phyloP scores from a whole-genome alignment of 176 grass and related monocot species.

The Pontederia crassipes region DNA sequence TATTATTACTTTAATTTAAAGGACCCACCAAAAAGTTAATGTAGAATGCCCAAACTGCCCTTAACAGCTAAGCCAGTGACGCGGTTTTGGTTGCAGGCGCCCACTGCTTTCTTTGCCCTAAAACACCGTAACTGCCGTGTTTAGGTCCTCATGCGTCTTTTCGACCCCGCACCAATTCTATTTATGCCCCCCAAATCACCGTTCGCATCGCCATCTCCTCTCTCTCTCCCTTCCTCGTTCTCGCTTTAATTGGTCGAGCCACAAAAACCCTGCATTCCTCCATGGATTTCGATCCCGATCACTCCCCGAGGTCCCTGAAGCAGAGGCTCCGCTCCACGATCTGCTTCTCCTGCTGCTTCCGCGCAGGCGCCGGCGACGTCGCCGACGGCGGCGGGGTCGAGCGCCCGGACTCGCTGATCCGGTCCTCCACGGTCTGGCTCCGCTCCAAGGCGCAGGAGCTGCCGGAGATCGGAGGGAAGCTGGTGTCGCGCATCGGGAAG shows the following conservation, averaged over 20 bases:
- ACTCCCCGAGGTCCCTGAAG: constrained; percentile 22
- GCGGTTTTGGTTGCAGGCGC: too few relatives aligned
- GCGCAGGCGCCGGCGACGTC: constrained; percentile 5
- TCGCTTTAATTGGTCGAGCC: not conserved
- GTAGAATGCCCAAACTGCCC: too few relatives aligned
- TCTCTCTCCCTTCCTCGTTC: not conserved
- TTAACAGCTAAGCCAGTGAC: too few relatives aligned
- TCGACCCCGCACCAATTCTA: too few relatives aligned
- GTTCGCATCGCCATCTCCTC: not conserved
- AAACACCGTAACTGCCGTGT: too few relatives aligned
- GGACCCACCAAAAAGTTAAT: too few relatives aligned
- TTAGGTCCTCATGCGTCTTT: too few relatives aligned
- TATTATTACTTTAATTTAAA: too few relatives aligned
- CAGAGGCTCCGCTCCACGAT: constrained; percentile 45
- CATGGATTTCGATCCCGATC: constrained; percentile 23
- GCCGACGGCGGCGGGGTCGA: not conserved
- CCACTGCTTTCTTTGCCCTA: too few relatives aligned
- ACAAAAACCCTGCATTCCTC: not conserved
- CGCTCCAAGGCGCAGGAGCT: constrained; percentile 17
- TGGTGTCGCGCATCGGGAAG: not conserved
- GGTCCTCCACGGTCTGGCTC: constrained; percentile 19
- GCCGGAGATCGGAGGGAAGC: constrained; percentile 2
- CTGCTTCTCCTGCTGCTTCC: constrained; percentile 64
- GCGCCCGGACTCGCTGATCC: constrained; percentile 11
- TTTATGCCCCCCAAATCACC: too few relatives aligned